A percentile compares a stretch with the other conserved stretches of the same genome.
These are phyloP conservation scores for Eremomyces bilateralis DNA, from an alignment of 495 filamentous ascomycete species.

Conservation along the genomic window DNA sequence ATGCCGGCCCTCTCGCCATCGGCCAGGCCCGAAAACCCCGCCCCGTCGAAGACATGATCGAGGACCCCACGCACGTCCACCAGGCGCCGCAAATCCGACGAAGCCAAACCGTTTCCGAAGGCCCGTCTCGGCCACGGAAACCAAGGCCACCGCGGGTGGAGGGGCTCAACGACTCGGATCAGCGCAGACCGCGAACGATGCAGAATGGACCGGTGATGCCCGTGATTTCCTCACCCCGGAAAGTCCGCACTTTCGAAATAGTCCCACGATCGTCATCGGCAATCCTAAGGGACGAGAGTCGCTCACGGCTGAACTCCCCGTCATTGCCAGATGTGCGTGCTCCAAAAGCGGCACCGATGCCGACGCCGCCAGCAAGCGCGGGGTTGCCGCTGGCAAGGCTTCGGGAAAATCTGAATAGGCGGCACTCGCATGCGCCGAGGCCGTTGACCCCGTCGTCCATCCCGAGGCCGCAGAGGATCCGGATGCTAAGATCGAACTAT, in stretches of 20 bases:
- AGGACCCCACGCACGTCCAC: constrained; percentile 27
- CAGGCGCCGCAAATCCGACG: constrained; percentile 25
- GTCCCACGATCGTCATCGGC: too few relatives aligned
- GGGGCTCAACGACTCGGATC: constrained; percentile 6
- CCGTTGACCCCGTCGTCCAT: constrained; percentile 31
- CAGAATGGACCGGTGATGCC: constrained; percentile 1
- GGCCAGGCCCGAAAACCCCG: constrained; percentile 50
- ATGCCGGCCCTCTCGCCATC: constrained; percentile 47
- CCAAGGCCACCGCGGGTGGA: constrained; percentile 22
- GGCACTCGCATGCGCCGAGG: constrained; percentile 25
- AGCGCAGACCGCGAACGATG: constrained; percentile 1
- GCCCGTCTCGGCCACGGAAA: constrained; percentile 25
- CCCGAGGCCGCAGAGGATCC: constrained; percentile 32
- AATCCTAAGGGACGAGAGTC: constrained; percentile 9
- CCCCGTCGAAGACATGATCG: constrained; percentile 29
- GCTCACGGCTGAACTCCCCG: constrained; percentile 40
- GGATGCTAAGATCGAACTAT: constrained; percentile 47
- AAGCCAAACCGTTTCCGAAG: constrained; percentile 38
- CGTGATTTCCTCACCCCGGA: neutral
- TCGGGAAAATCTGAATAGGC: constrained; percentile 12
- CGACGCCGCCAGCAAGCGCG: constrained; percentile 16
- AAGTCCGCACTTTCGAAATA: too few relatives aligned
- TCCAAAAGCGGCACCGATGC: constrained; percentile 23
- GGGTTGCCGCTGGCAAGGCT: constrained; percentile 14
- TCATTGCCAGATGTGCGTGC: constrained; percentile 38